Evolutionary conservation across 805 yeast species (phyloP).

Genomic region (Pichia manshurica): DNA sequence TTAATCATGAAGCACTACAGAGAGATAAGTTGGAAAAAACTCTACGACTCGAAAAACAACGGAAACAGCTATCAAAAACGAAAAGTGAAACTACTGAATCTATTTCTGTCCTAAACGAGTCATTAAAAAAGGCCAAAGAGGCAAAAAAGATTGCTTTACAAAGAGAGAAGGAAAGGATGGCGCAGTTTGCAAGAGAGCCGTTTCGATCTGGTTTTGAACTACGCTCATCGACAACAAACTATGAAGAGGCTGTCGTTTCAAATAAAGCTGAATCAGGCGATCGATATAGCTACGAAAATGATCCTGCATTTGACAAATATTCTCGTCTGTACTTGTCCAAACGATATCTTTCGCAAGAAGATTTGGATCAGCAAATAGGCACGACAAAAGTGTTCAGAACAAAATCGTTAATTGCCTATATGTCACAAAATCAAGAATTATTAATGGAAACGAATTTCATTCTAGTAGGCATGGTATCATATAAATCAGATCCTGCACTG

Average conservation of each 20-base stretch:
- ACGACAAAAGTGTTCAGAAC: constrained; percentile 53
- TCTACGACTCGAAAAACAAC: background rate
- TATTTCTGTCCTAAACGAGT: background rate
- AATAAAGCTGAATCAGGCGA: background rate
- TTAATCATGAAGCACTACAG: constrained; percentile 3
- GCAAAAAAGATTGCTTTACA: background rate
- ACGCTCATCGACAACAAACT: background rate
- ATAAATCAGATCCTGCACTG: constrained; percentile 48
- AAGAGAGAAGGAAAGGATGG: background rate
- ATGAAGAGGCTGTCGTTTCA: background rate
- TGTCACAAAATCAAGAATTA: constrained; percentile 57
- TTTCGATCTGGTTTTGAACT: background rate
- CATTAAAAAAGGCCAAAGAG: background rate
- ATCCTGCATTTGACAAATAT: constrained; percentile 32
- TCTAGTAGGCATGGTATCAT: constrained; percentile 62
- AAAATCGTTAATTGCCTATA: constrained; percentile 53
- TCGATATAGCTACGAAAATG: constrained; percentile 4
- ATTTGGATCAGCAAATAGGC: constrained; percentile 35
- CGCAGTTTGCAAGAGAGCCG: background rate
- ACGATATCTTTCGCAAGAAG: constrained; percentile 39
- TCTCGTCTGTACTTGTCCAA: constrained; percentile 40
- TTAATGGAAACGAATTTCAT: constrained; percentile 70
- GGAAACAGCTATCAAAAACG: background rate
- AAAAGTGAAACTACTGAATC: background rate
- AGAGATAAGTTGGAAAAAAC: background rate